Percentiles rank a stretch among this genome's conserved stretches.
Conservation (phyloP, 129 eudicot genomes). For the Rutidosis leptorrhynchoides region DNA sequence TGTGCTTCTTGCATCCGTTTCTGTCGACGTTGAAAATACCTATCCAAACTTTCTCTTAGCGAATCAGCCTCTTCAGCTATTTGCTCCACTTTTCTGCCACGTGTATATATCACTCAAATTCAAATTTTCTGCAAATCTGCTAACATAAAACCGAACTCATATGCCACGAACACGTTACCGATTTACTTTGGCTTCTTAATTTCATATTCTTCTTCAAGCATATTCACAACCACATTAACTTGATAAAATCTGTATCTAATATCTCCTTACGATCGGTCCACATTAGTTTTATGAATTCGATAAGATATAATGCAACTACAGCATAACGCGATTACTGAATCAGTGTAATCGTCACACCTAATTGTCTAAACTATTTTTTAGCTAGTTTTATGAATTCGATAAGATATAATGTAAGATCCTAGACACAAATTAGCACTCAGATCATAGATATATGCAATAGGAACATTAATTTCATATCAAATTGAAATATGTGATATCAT, state of each 20-base stretch:
- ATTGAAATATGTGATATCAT: not conserved
- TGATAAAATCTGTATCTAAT: not conserved
- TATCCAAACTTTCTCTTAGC: conserved; percentile 78
- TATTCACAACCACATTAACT: conserved; percentile 2
- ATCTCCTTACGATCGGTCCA: not conserved
- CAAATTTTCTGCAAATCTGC: not conserved
- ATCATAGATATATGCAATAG: not conserved
- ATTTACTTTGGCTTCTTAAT: conserved; percentile 51
- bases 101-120: not conserved
- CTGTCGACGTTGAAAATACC: conserved; percentile 60
- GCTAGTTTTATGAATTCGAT: conserved; percentile 6
- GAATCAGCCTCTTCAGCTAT: conserved; percentile 92
- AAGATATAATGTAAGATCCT: not conserved
- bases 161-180: not conserved
- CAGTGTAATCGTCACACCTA: not conserved
- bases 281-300: too few species aligned
- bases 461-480: not conserved
- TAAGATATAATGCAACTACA: too few species aligned
- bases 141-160: not conserved
- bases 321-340: too few species aligned
- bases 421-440: not conserved
- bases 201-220: not conserved
- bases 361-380: not conserved
- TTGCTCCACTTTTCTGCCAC: conserved; percentile 85
- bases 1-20: conserved; percentile 76